Conservation (phyloP, 2,329 filamentous ascomycete species). For the Phaeophleospora eucalypticola region DNA sequence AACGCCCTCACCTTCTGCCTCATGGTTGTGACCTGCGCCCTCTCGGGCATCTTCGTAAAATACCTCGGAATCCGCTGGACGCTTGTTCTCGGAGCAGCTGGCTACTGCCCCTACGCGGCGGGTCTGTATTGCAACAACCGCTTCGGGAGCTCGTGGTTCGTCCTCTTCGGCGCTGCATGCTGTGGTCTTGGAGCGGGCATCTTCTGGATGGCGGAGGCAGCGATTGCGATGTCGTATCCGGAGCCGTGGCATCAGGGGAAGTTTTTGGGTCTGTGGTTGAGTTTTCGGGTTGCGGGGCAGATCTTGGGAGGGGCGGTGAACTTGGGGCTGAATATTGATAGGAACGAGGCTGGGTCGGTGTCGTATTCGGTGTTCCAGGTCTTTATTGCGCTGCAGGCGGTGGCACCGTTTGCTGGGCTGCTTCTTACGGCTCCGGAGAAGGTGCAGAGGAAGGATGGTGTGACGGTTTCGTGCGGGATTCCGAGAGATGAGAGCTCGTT, state of each 20-base stretch:
- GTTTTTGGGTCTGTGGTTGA: conserved; percentile 66
- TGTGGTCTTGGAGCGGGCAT: conserved; percentile 68
- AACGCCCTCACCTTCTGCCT: conserved; percentile 69
- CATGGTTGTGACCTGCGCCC: conserved; percentile 67
- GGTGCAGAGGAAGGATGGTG: conserved; percentile 63
- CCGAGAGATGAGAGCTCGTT: conserved; percentile 46
- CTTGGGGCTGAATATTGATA: conserved; percentile 59
- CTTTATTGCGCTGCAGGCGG: conserved; percentile 66
- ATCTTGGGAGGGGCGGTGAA: conserved; percentile 70
- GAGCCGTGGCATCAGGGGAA: conserved; percentile 64
- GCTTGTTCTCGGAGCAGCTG: conserved; percentile 66
- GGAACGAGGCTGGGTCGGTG: conserved; percentile 58
- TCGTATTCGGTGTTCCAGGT: conserved; percentile 65
- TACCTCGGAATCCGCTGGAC: conserved; percentile 68
- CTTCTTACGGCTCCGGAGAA: conserved; percentile 58
- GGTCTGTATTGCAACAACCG: conserved; percentile 70
- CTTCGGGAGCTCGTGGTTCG: conserved; percentile 65
- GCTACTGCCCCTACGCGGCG: conserved; percentile 67
- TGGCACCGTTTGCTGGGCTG: conserved; percentile 61
- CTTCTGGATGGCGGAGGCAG: conserved; percentile 73
- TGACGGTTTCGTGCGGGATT: conserved; percentile 58
- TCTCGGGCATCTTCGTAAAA: conserved; percentile 60
- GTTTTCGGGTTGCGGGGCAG: conserved; percentile 58
- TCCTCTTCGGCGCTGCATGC: conserved; percentile 62
- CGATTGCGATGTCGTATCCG: conserved; percentile 68